Conservation (phyloP, 2,329 filamentous ascomycete species). For the Fusarium siculi region DNA sequence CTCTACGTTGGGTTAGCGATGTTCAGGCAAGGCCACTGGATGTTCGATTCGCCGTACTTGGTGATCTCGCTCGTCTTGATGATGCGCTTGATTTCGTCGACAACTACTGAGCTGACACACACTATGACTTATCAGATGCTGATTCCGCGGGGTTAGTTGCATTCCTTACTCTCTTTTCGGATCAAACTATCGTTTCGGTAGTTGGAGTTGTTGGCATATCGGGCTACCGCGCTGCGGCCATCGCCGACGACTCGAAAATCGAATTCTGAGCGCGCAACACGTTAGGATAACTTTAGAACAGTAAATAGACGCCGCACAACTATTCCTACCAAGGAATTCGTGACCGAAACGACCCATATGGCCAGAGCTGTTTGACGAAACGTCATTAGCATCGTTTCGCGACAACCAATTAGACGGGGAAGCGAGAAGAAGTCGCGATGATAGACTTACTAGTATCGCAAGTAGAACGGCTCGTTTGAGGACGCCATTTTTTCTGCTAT, state of each 20-base stretch:
- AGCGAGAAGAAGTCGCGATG: not conserved
- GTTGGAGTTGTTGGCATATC: conserved; percentile 99
- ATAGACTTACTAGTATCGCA: conserved; percentile 89
- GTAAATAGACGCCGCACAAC: not conserved
- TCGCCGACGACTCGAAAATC: conserved; percentile 94
- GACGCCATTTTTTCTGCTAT: conserved; percentile 65
- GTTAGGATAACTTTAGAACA: conserved; percentile 6
- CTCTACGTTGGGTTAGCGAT: conserved; percentile 62
- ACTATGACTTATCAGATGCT: conserved; percentile 64
- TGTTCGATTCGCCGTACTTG: conserved; percentile 71
- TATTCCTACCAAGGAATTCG: conserved; percentile 84
- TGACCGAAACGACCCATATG: conserved; percentile 98
- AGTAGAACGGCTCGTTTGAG: conserved; percentile 86
- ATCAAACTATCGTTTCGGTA: conserved; percentile 99
- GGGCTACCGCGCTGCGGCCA: conserved; percentile 89
- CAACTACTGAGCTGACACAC: conserved; percentile 91
- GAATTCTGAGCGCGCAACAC: conserved; percentile 75
- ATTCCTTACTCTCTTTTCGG: conserved; percentile 94
- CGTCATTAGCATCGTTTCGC: conserved; percentile 18
- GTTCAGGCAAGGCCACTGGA: not conserved
- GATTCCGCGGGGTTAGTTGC: no score
- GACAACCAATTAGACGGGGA: not conserved
- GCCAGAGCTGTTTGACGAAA: conserved; percentile 75
- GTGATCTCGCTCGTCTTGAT: conserved; percentile 97
- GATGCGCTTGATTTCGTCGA: conserved; percentile 96